These are phyloP conservation scores for Coniferiporia sulphurascens DNA, from an alignment of 1,284 basidiomycete genomes.

Conservation along the genomic window DNA sequence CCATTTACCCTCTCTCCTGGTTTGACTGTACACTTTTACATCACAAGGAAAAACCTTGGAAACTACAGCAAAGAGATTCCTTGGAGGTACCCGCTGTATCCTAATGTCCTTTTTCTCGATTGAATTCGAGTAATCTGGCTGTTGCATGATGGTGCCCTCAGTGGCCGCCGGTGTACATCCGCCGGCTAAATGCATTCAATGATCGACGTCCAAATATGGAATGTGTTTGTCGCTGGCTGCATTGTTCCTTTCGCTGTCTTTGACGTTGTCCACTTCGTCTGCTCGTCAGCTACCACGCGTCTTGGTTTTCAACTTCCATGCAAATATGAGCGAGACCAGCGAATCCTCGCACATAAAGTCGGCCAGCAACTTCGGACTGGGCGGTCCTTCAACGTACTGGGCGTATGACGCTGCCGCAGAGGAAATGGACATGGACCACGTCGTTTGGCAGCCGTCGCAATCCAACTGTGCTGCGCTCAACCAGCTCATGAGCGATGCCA, in stretches of 20 bases:
- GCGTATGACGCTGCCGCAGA: neutral
- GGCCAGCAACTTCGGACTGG: neutral
- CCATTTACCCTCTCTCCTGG: too few species aligned
- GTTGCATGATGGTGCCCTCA: too few species aligned
- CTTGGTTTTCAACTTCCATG: neutral
- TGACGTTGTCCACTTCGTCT: neutral
- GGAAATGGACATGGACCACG: constrained; percentile 4
- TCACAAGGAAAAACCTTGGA: too few species aligned
- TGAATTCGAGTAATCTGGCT: too few species aligned
- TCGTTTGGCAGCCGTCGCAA: constrained; percentile 15
- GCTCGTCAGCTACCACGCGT: neutral
- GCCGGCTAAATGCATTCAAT: neutral
- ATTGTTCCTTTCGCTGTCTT: neutral
- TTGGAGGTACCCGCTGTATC: too few species aligned
- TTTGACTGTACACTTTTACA: too few species aligned
- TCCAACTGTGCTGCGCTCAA: constrained; percentile 8
- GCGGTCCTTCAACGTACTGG: constrained; percentile 2
- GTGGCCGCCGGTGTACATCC: too few species aligned
- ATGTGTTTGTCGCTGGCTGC: neutral
- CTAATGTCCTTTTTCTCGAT: too few species aligned
- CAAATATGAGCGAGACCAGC: neutral
- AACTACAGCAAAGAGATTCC: too few species aligned
- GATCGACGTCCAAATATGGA: neutral
- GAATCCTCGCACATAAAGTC: neutral
- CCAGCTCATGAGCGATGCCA: constrained; percentile 8